phyloP scores from a whole-genome alignment of 371 early-diverging fungal species.

The Coemansia sp. region DNA sequence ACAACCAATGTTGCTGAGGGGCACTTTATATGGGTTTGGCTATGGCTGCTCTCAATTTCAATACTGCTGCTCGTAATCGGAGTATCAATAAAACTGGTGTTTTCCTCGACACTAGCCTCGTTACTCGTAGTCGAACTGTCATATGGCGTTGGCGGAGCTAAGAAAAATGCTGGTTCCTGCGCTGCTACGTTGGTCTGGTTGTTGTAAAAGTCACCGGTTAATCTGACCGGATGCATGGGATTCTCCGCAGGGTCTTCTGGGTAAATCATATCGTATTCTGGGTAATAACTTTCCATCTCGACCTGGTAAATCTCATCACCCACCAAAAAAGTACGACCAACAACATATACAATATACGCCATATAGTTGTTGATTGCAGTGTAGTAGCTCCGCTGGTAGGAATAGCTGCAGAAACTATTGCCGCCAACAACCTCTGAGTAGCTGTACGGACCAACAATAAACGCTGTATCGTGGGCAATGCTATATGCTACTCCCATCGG shows the following conservation, averaged over 20 bases:
- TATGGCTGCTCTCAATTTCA: too few species aligned
- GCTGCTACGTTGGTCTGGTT: background rate
- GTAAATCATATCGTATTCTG: too few species aligned
- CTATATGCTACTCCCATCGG: background rate
- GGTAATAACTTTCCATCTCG: too few species aligned
- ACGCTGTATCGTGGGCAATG: background rate
- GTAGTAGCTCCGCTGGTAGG: background rate
- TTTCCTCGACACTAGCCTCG: too few species aligned
- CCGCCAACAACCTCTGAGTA: background rate
- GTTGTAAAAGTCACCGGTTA: background rate
- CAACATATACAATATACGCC: background rate
- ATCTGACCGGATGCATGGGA: background rate
- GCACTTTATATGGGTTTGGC: too few species aligned
- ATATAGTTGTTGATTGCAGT: background rate
- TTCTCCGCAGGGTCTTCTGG: too few species aligned
- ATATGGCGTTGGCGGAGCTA: background rate
- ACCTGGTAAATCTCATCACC: background rate
- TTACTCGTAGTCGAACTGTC: too few species aligned
- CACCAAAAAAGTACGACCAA: background rate
- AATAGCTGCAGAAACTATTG: background rate
- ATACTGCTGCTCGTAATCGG: too few species aligned
- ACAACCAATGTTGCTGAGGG: too few species aligned
- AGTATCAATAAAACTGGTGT: too few species aligned
- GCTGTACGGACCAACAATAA: background rate
- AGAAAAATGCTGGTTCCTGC: background rate